Evolutionary conservation across 2,329 filamentous ascomycete species (phyloP).

Genomic region (Paradendryphiella salina): DNA sequence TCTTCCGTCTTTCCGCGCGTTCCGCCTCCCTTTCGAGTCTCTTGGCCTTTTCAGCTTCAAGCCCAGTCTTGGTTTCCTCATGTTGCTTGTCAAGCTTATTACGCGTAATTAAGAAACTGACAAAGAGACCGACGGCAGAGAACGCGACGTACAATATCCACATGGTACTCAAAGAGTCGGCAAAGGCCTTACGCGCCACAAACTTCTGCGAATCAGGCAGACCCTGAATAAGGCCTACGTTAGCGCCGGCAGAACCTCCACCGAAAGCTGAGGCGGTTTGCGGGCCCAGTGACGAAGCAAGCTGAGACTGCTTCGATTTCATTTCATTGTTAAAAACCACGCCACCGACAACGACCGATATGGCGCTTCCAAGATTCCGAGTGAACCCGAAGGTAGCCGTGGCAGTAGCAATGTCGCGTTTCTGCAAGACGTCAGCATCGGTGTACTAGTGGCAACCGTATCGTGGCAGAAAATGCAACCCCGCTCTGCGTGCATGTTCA

Average conservation of each 20-base stretch:
- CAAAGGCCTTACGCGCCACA: constrained; percentile 50
- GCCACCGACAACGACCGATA: constrained; percentile 73
- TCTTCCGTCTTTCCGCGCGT: constrained; percentile 34
- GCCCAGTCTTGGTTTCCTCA: constrained; percentile 55
- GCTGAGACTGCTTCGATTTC: constrained; percentile 57
- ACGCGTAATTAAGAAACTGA: constrained; percentile 48
- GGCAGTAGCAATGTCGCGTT: constrained; percentile 67
- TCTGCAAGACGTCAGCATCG: constrained; percentile 30
- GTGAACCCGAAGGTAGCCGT: constrained; percentile 70
- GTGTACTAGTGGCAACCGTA: constrained; percentile 2
- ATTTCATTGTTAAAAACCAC: constrained; percentile 79
- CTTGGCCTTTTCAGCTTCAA: constrained; percentile 50
- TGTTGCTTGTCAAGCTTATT: constrained; percentile 51
- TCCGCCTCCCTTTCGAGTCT: constrained; percentile 43
- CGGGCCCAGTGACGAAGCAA: constrained; percentile 57
- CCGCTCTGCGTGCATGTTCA: constrained; percentile 5
- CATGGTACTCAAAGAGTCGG: constrained; percentile 51
- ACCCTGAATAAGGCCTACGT: constrained; percentile 59
- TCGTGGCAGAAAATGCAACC: constrained; percentile 1
- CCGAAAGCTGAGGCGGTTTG: constrained; percentile 58
- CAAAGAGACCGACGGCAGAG: constrained; percentile 45
- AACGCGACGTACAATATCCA: constrained; percentile 56
- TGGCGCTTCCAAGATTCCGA: constrained; percentile 68
- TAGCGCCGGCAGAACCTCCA: constrained; percentile 64
- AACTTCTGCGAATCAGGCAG: constrained; percentile 54